Evolutionary conservation across 345 rosid genomes (phyloP), one percentile per base, ranked within the genome.

Genomic region (Arabidopsis suecica): DNA sequence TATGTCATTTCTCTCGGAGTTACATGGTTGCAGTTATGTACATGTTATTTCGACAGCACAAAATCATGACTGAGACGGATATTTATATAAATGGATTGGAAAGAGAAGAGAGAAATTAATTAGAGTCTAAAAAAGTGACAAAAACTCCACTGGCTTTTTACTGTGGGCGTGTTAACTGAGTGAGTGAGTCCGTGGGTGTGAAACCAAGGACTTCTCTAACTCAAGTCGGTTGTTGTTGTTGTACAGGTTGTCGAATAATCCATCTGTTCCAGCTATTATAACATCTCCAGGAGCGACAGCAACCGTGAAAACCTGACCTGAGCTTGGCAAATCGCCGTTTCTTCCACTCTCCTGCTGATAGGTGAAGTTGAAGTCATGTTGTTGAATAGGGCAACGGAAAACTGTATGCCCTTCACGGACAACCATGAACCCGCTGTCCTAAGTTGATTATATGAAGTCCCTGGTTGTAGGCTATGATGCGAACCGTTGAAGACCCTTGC

Each of bases 341-440:
- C 77, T 78, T 76, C 99, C 99, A 78, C 85, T 74, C 82, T 92
- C 99, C 4, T 92, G 91, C 72, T 95, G 99, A 82, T 85, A 95
- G 3, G 99, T 89, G 78, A 95, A 91, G 80, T 95, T 95, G 75
- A 95, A 95, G 78, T 83, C 96, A 82, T 92, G 98, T 78, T 90
- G 99, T 76, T 95, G 99, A 60, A 85, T 97, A 6, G 99, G 99
- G 47, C 98, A 95, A 13, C 93, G 90, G 65, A 95, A 92, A 25
- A 95, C 78, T 0, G 99, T 90, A 69, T 89, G 85, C 75, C 99
- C 99, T 84, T 90, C 97, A 50, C 99, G 90, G 65, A 95, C 90
- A 62, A 95, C 99, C 85, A 92, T 84, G 88, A 95, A 95, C 20
- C 99, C 99, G 82, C 99, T 95, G 77, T 95, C 99, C 99, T 69